A percentile compares a stretch with the other conserved stretches of the same genome.
These are phyloP conservation scores for Metschnikowia henanensis DNA, from an alignment of 805 yeast genomes.

Conservation along the genomic window DNA sequence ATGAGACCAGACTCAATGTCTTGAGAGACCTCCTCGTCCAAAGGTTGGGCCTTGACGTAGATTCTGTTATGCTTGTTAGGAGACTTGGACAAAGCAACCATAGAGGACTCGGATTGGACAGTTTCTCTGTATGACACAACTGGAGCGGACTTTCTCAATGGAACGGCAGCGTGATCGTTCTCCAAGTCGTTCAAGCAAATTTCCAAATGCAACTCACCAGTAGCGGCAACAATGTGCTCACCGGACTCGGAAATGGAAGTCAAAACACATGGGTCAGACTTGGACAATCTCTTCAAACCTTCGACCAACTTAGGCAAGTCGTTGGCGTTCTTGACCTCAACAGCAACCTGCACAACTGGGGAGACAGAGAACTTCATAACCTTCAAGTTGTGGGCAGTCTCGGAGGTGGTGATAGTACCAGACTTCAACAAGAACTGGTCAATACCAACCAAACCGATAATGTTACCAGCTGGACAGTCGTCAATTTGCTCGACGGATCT, in stretches of 20 bases:
- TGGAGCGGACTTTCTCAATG: constrained; percentile 96
- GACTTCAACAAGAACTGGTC: constrained; percentile 99
- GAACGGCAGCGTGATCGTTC: constrained; percentile 99
- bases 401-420: constrained; percentile 98
- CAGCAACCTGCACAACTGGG: constrained; percentile 99
- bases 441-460: constrained; percentile 99
- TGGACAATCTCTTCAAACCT: constrained; percentile 99
- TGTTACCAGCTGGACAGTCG: constrained; percentile 99
- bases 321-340: constrained; percentile 99
- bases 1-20: constrained; percentile 94
- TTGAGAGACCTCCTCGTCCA: constrained; percentile 86
- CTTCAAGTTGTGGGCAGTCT: constrained; percentile 98
- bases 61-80: constrained; percentile 99
- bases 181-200: constrained; percentile 95
- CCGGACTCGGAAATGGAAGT: constrained; percentile 87
- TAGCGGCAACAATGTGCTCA: constrained; percentile 99
- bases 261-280: constrained; percentile 99
- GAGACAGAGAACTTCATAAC: constrained; percentile 99
- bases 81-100: constrained; percentile 96
- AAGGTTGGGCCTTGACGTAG: constrained; percentile 95
- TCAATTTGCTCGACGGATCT: constrained; percentile 97
- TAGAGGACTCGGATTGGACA: constrained; percentile 89
- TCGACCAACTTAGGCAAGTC: constrained; percentile 99
- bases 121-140: constrained; percentile 99
- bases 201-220: constrained; percentile 99